Evolutionary conservation across 768 basidiomycete genomes (phyloP), one percentile per base, ranked within the genome.

Genomic region (Trametes gibbosa): DNA sequence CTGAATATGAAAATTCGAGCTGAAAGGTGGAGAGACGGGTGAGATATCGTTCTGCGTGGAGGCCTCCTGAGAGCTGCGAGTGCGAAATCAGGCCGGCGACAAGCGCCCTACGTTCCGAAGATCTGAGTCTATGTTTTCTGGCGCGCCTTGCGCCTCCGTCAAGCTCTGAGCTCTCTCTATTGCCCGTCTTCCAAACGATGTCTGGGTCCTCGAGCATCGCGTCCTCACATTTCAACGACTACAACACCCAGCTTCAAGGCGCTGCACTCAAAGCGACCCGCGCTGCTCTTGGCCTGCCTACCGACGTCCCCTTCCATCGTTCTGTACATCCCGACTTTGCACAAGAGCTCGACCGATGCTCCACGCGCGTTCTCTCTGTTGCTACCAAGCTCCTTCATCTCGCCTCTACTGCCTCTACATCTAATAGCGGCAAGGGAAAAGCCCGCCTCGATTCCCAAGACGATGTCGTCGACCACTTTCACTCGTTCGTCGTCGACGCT

Each of bases 251-350:
- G 29, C 70, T 92, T 5, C 91, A 92, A 68, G 72, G 74, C 0
- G 72, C 79, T 10, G 87, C 85, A 0, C 78, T 92, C 13, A 79
- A 80, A 45, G 78, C 87, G 8, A 90, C 89, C 2, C 79, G 84
- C 53, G 75, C 79, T 50, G 81, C 89, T 0, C 82, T 81, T 1
- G 74, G 75, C 1, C 76, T 92, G 3, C 88, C 93, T 2, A 62
- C 76, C 14, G 95, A 98, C 74, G 77, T 98, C 56, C 74, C 79
- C n/a, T 98, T 95, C 72, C 92, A 97, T 73, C 87, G 92, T 23
- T 90, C 95, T 2, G 83, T 98, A 62, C 89, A 95, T 70, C 73
- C 81, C 4, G 76, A 73, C 1, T 79, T 97, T 53, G 88, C 87
- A 1, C 76, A 77, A 53, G 82, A 86, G 41, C 73, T 97, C 35